Conservation (phyloP, 1,284 basidiomycete genomes). For the Microbotryum lychnidis-dioicae region DNA sequence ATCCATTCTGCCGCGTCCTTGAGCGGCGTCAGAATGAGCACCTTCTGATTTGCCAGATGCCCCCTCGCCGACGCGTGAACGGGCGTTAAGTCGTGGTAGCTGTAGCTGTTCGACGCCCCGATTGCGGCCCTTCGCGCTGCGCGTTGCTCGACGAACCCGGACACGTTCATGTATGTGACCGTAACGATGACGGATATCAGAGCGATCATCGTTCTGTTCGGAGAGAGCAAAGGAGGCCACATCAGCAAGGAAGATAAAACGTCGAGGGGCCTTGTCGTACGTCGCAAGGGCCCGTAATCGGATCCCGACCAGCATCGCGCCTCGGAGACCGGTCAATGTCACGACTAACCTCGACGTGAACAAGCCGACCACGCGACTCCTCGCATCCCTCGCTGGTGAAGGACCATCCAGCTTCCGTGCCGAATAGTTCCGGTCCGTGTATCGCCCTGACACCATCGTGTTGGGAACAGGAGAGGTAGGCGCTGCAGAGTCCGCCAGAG, state of each 20-base stretch:
- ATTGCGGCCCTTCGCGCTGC: background rate
- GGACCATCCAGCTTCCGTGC: background rate
- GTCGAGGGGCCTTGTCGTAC: too few relatives aligned
- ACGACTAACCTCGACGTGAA: slow-evolving; percentile 2
- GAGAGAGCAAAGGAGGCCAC: background rate
- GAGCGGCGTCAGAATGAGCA: slow-evolving; percentile 23
- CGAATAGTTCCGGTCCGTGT: background rate
- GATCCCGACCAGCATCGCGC: background rate
- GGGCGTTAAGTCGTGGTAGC: slow-evolving; percentile 10
- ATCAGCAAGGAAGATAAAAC: too few relatives aligned
- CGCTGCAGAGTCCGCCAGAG: background rate
- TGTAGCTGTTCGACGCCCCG: background rate
- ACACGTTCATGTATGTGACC: background rate
- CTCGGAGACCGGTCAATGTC: background rate
- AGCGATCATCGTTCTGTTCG: background rate
- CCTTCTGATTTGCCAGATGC: background rate
- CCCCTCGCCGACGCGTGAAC: slow-evolving; percentile 10
- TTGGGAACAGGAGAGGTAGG: background rate
- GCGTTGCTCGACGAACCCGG: background rate
- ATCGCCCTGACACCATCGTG: background rate
- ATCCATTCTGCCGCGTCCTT: slow-evolving; percentile 18
- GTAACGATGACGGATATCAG: slow-evolving; percentile 12
- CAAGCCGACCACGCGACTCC: background rate
- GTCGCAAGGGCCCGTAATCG: background rate
- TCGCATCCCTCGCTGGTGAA: background rate